Base-by-base conservation (phyloP, 2,329 filamentous ascomycete genomes). In the Parascedosporium putredinis region DNA sequence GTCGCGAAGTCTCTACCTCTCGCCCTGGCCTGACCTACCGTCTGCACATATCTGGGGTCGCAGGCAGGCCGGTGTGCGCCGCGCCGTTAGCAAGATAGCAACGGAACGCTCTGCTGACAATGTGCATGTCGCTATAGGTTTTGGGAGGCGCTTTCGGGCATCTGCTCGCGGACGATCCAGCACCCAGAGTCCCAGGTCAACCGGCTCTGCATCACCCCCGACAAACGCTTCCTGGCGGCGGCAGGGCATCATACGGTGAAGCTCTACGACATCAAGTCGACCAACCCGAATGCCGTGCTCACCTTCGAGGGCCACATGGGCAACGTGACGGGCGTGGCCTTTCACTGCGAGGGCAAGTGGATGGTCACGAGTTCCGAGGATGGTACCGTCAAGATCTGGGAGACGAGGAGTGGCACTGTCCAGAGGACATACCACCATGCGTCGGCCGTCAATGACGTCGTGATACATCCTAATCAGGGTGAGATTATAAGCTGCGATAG, bases 261-360 rank as follows among this genome's bases (percentile, higher is more conserved):
- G 70, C 86, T 98, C 52, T 98, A 94, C 72, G 93, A 98, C 62
- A 95, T 97, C 73, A 95, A 95, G 63, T 95, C 89, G 14, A 91
- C 88, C n/a, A 97, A 97, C 60, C 90, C 93, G 2, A 93, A 91
- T 56, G 86, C 93, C 1, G 76, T 97, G 22, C 80, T 97, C 60
- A 90, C 86, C 18, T 97, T 98, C 60, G 91, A 97, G 64, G 93
- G 93, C 38, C 93, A 98, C 69, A 93, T 88, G 10, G 88, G 84
- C 57, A 98, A 98, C 61, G 84, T 98, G 63, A 98, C 93, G 0
- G 93, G 93, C 40, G 87, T 98, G 44, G 90, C 90, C 9, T 98
- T 98, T 64, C 93, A 98, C 66, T 97, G 91, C 65, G 93, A 98
- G 67, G 90, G 91, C 9, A 98, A 98, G 70, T 98, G 93, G 93